These are phyloP conservation scores for Botrytis aclada DNA, from an alignment of 2,329 filamentous ascomycete species.

Conservation along the genomic window DNA sequence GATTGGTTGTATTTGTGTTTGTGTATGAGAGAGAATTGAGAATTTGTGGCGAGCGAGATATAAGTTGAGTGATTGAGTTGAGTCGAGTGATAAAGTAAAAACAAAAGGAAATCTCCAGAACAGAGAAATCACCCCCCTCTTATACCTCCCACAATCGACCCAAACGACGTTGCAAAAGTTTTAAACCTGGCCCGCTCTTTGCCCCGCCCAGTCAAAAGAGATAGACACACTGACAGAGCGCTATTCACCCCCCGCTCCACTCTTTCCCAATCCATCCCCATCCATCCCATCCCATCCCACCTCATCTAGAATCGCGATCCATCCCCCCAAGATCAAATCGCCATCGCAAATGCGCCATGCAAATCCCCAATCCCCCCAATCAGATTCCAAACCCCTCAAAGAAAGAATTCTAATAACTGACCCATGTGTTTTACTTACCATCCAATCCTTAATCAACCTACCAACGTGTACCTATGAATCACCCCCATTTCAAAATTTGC, in stretches of 20 bases:
- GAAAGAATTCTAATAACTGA: neutral
- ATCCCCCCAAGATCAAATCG: too few species aligned
- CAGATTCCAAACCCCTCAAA: neutral
- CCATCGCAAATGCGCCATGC: neutral
- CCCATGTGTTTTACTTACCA: too few species aligned
- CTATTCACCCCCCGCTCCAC: neutral
- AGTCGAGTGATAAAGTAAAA: neutral
- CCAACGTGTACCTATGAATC: too few species aligned
- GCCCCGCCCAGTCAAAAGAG: neutral
- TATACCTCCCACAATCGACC: neutral
- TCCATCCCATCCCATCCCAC: neutral
- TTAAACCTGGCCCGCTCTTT: neutral
- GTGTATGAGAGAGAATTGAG: neutral
- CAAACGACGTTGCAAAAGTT: neutral
- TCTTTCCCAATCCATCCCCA: neutral
- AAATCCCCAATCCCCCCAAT: neutral
- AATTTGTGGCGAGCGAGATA: neutral
- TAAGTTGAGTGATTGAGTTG: too few species aligned
- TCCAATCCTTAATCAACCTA: too few species aligned
- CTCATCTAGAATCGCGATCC: neutral
- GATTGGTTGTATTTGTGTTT: neutral
- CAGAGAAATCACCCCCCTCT: neutral
- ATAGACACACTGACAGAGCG: neutral
- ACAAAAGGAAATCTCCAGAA: neutral
- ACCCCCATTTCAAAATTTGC: too few species aligned